A percentile compares a stretch with the other conserved stretches of the same genome.
These are phyloP conservation scores for Puya raimondii DNA, from an alignment of 176 grass and related monocot species.

Conservation along the genomic window DNA sequence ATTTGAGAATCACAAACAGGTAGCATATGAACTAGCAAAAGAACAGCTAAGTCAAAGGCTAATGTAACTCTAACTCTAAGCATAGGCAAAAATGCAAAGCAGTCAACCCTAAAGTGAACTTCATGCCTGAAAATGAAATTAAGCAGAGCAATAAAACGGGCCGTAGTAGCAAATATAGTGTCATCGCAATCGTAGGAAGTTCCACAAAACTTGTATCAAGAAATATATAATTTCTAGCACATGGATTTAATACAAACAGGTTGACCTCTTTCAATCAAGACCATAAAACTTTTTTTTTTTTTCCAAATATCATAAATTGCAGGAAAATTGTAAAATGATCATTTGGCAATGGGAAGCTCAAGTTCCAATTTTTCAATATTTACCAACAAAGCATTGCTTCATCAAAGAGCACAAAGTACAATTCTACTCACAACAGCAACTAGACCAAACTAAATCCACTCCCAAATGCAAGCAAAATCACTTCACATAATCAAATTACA, in stretches of 20 bases:
- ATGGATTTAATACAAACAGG: neutral
- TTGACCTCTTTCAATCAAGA: neutral
- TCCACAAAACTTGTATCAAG: neutral
- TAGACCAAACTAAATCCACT: neutral
- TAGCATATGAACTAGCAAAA: no score
- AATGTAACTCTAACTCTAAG: neutral
- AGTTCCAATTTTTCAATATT: neutral
- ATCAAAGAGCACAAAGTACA: neutral
- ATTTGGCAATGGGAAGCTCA: neutral
- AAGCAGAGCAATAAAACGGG: neutral
- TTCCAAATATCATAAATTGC: neutral
- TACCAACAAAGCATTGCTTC: neutral
- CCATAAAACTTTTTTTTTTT: neutral
- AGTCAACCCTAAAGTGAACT: neutral
- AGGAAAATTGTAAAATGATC: neutral
- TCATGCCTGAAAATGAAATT: neutral
- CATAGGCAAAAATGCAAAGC: neutral
- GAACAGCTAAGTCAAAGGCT: neutral
- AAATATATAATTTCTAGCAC: no score
- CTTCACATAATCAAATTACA: no score
- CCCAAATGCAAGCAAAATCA: no score
- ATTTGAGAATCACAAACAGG: no score
- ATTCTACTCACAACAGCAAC: neutral
- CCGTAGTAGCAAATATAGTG: neutral
- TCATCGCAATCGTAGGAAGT: neutral